Percentiles rank a stretch among this genome's conserved stretches.
Evolutionary conservation across 352 stramenopile species (phyloP).

Genomic region (Phytophthora sp.): DNA sequence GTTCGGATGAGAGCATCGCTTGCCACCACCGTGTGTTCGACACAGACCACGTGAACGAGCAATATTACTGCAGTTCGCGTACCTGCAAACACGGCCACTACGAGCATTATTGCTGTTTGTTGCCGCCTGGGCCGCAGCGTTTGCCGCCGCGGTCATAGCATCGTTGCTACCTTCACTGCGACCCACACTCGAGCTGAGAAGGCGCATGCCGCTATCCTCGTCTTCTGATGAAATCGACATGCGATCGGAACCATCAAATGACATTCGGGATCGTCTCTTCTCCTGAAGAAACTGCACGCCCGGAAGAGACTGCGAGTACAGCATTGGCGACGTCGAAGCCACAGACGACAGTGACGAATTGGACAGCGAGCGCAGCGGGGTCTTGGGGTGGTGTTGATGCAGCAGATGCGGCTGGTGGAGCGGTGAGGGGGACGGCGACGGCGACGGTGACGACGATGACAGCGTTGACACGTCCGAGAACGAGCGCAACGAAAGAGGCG

Average conservation of each 20-base stretch:
- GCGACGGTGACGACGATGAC: slow-evolving; percentile 51
- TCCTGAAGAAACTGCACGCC: slow-evolving; percentile 68
- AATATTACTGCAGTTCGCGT: slow-evolving; percentile 88
- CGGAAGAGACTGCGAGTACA: slow-evolving; percentile 77
- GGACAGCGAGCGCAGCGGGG: slow-evolving; percentile 34
- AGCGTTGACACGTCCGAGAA: slow-evolving; percentile 59
- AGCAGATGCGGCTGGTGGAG: slow-evolving; percentile 37
- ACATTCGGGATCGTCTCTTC: slow-evolving; percentile 56
- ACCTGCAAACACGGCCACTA: slow-evolving; percentile 79
- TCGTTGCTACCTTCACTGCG: slow-evolving; percentile 44
- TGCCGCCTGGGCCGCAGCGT: slow-evolving; percentile 29
- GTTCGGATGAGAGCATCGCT: slow-evolving; percentile 80
- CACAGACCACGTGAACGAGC: slow-evolving; percentile 79
- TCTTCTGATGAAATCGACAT: slow-evolving; percentile 74
- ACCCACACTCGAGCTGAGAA: slow-evolving; percentile 77
- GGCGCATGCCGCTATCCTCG: slow-evolving; percentile 71
- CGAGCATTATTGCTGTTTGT: slow-evolving; percentile 39
- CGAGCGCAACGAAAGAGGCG: slow-evolving; percentile 63
- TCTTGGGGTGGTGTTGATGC: slow-evolving; percentile 36
- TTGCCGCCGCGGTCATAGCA: slow-evolving; percentile 39
- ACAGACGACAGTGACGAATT: slow-evolving; percentile 53
- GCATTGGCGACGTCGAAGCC: slow-evolving; percentile 37
- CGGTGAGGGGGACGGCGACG: slow-evolving; percentile 45
- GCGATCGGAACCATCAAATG: slow-evolving; percentile 67
- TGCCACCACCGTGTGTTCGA: slow-evolving; percentile 77